Base-by-base conservation (phyloP, 2,329 filamentous ascomycete genomes). In the Diaporthe velutina region DNA sequence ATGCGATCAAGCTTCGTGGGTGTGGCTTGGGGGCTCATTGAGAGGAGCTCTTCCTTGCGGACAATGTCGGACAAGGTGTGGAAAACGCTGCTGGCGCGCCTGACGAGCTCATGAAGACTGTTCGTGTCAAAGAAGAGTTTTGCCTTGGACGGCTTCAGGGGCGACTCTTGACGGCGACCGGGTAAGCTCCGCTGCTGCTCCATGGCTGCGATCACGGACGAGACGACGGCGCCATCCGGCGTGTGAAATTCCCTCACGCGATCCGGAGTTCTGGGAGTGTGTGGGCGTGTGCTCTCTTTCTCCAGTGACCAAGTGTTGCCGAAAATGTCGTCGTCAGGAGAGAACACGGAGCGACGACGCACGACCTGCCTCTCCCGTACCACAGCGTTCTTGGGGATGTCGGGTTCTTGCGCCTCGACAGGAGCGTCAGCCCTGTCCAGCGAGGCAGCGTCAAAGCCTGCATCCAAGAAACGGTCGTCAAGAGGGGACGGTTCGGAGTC, bases 61-160 rank as follows among this genome's bases (percentile, higher is more conserved):
- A 93, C 85, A 7, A 90, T 81, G 72, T 93, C 90, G 0, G 90
- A 90, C 30, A 93, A 83, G 5, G 85, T 84, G 77, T 92, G 90
- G 38, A 89, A 88, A 45, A 93, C 82, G 73, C 90, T 88, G 38
- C 89, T 87, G 1, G 91, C 91, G 74, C 90, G 87, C 80, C 90
- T 91, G 50, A 93, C 91, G 71, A 93, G 84, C 79, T 91, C 90
- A 78, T 90, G 91, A n/a, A 93, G 85, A 81, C 90, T 93, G 77
- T 92, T 92, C 7, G 91, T 93, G 79, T 93, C 91, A 77, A 93
- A 93, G 74, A 92, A 92, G 79, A 93, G 88, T 83, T 89, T 89
- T 75, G 87, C 86, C 68, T 86, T 85, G 58, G 87, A 83, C 15
- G 81, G 76, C 79, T 81, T 83, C 71, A 80, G 73, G 19, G 81